Evolutionary conservation across 163 green algal species (phyloP), one percentile per base, ranked within the genome.

Genomic region (Scenedesmus sp.): DNA sequence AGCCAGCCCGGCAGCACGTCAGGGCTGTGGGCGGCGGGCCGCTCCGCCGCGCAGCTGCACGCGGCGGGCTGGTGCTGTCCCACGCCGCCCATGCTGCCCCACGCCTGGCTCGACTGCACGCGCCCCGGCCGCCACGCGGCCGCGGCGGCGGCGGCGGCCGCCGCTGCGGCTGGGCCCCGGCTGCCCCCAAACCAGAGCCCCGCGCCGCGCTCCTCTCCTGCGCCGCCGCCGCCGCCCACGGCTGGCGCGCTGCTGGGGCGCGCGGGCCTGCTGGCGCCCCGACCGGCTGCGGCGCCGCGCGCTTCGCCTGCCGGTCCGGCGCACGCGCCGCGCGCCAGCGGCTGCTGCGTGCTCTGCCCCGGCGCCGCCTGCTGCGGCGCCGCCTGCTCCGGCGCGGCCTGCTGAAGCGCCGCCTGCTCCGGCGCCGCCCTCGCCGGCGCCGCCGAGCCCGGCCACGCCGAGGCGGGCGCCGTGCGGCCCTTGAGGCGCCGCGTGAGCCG

Each of bases 401-500:
- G 24, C 26, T 42, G 26, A 2, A 18, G 11, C 26, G 24, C 9
- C 29, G 29, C 14, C 44, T 72, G 63, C 63, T 44, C 11, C 34
- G 22, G 28, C 36, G 28, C 42, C 14, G 53, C 53, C 5, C 54
- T 57, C 69, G 54, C 39, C 26, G 39, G 58, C 58, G 42, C 39
- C 18, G 69, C 54, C 26, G 69, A 69, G 24, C 26, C 58, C 13
- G 69, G 69, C 22, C 69, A n/a, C n/a, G n/a, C n/a, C n/a, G n/a
- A n/a, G n/a, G n/a, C n/a, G n/a, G n/a, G 29, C 44, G 54, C 66
- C 36, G 57, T 9, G 4, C 51, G 34, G 2, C 50, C 54, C n/a
- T 77, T 77, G 24, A 80, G 45, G 42, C 71, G 58, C 44, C 33
- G 57, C 14, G 71, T 54, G 20, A 80, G 58, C 42, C 60, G 45